Conservation (phyloP, 2,329 filamentous ascomycete genomes). For the Sporothrix mexicana region DNA sequence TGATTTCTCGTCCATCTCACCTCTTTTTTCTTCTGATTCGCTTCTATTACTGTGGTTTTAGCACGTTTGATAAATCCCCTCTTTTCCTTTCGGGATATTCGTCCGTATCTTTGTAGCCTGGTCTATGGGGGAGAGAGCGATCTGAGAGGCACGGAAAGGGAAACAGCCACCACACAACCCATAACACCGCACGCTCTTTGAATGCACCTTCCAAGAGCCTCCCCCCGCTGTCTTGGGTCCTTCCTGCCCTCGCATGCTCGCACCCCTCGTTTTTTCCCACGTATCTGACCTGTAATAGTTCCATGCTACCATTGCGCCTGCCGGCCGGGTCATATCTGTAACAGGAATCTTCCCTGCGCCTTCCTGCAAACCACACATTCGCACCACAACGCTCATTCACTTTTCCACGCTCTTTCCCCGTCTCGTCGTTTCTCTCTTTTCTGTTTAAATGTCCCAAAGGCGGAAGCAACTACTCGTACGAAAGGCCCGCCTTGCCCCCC, state of each 20-base stretch:
- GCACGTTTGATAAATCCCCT: not conserved
- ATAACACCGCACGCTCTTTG: too few relatives aligned
- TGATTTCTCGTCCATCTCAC: not conserved
- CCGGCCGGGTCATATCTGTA: slow-evolving; percentile 20
- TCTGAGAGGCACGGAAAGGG: not conserved
- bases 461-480: slow-evolving; percentile 27
- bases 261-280: not conserved
- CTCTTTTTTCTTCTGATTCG: not conserved
- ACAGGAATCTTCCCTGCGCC: slow-evolving; percentile 2
- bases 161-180: slow-evolving; percentile 9
- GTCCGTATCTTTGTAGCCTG: slow-evolving; percentile 29
- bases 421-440: not conserved
- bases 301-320: not conserved
- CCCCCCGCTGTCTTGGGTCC: not conserved
- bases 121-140: not conserved
- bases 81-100: slow-evolving; percentile 6
- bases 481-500: slow-evolving; percentile 15
- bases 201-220: not conserved
- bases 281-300: not conserved
- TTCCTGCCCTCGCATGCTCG: slow-evolving; percentile 9
- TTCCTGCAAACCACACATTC: slow-evolving; percentile 23
- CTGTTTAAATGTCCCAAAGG: not conserved
- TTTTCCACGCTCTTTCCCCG: not conserved
- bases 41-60: not conserved
- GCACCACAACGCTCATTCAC: not conserved